Evolutionary conservation across 2,329 filamentous ascomycete genomes (phyloP).

Genomic region (Chalaropsis thielavioides): DNA sequence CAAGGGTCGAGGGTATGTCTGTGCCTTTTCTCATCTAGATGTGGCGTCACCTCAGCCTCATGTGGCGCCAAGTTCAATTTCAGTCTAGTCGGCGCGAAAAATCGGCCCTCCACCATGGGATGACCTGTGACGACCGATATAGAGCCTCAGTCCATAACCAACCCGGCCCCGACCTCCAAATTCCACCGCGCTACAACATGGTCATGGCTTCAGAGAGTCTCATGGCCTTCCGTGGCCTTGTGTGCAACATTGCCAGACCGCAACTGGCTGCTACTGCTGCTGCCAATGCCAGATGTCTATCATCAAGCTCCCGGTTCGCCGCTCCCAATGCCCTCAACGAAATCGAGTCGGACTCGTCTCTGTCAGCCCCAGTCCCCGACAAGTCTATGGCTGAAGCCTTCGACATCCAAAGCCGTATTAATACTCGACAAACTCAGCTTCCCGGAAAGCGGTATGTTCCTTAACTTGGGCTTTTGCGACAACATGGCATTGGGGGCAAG

Average conservation of each 20-base stretch:
- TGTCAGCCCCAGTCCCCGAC: constrained; percentile 30
- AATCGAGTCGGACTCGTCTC: constrained; percentile 16
- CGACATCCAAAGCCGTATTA: constrained; percentile 26
- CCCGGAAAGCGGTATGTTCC: constrained; percentile 34
- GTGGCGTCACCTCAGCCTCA: background rate
- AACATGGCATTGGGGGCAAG: background rate
- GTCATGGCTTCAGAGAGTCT: constrained; percentile 20
- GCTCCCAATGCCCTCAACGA: constrained; percentile 12
- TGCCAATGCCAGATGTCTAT: constrained; percentile 19
- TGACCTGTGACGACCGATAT: background rate
- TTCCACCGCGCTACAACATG: background rate
- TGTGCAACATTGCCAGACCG: constrained; percentile 8
- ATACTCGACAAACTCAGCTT: constrained; percentile 28
- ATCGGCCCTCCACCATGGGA: constrained; percentile 7
- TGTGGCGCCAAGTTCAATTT: constrained; percentile 12
- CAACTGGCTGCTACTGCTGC: constrained; percentile 16
- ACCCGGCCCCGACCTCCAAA: background rate
- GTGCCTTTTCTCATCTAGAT: no score
- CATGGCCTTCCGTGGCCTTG: constrained; percentile 20
- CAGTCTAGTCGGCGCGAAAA: constrained; percentile 11
- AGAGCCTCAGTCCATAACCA: background rate
- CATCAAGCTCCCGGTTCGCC: constrained; percentile 11
- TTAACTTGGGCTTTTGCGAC: background rate
- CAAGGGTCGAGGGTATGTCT: background rate
- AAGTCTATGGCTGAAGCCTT: constrained; percentile 29